Percentiles rank a stretch among this genome's conserved stretches.
Evolutionary conservation across 176 grass and related monocot genomes (phyloP).

Genomic region (Zizania latifolia): DNA sequence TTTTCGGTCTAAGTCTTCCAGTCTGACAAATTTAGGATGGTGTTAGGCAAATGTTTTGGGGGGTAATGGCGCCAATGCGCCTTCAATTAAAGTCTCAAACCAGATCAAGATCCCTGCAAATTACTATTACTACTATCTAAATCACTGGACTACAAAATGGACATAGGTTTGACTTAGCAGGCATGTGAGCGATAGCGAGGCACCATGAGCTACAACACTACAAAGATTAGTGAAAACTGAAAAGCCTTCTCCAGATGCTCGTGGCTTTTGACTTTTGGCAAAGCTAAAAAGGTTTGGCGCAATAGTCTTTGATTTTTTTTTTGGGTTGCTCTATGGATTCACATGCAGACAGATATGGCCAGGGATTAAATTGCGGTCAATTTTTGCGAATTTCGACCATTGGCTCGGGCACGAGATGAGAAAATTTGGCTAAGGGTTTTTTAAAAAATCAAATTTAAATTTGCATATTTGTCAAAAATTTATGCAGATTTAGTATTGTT

Average conservation of each 20-base stretch:
- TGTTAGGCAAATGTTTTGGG: background rate
- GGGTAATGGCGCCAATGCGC: background rate
- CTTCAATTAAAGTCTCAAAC: background rate
- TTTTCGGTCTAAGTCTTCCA: background rate
- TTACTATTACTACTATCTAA: background rate
- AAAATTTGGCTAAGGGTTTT: too few species aligned
- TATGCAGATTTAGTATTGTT: too few species aligned
- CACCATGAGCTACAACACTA: background rate
- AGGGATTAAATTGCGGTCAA: too few species aligned
- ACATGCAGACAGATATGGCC: background rate
- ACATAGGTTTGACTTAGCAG: background rate
- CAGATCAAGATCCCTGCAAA: background rate
- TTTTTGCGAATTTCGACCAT: too few species aligned
- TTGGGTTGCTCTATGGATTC: background rate
- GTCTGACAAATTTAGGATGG: background rate
- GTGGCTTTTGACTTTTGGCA: background rate
- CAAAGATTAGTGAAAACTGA: background rate
- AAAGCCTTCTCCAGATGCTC: background rate
- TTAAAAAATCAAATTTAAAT: too few species aligned
- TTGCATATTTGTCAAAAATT: too few species aligned
- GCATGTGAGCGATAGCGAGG: background rate
- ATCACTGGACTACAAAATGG: too few species aligned
- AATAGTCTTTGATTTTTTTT: slow-evolving; percentile 6
- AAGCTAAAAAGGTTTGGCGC: too few species aligned
- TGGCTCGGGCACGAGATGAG: too few species aligned